These are phyloP conservation scores for Acrasis kona DNA, from an alignment of 78 protist genomes.

Conservation along the genomic window DNA sequence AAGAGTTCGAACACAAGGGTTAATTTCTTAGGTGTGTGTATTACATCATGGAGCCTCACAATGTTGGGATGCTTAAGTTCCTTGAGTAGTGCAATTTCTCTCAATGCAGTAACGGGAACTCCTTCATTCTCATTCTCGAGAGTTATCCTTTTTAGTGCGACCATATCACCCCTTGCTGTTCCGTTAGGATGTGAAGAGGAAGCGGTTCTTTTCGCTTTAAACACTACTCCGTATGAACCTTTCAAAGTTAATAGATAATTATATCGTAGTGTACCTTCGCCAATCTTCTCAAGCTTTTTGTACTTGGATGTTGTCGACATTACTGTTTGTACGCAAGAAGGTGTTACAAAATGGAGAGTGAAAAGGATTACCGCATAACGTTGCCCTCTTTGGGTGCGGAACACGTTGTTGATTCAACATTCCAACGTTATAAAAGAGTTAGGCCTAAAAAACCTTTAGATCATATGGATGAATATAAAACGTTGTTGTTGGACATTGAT, in stretches of 20 bases:
- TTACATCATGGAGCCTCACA: slow-evolving; percentile 88
- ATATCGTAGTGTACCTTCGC: slow-evolving; percentile 31
- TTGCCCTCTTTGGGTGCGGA: too few species aligned
- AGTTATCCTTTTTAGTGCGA: slow-evolving; percentile 96
- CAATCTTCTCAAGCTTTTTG: slow-evolving; percentile 75
- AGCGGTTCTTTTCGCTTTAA: slow-evolving; percentile 72
- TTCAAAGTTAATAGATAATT: slow-evolving; percentile 46
- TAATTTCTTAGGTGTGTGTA: slow-evolving; percentile 82
- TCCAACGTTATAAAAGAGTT: too few species aligned
- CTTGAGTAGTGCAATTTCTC: slow-evolving; percentile 93
- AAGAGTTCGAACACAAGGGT: slow-evolving; percentile 93
- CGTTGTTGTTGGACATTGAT: too few species aligned
- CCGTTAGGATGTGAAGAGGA: too few species aligned
- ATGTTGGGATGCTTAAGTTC: slow-evolving; percentile 93
- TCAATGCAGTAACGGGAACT: slow-evolving; percentile 93
- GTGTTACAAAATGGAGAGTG: too few species aligned
- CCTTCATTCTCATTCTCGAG: slow-evolving; percentile 98
- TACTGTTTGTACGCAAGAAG: too few species aligned
- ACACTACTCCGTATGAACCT: slow-evolving; percentile 99
- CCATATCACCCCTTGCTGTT: slow-evolving; percentile 54
- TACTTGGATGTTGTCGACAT: neutral
- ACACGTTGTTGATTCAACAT: too few species aligned
- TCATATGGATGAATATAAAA: too few species aligned
- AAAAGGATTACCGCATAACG: too few species aligned
- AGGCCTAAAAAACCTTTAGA: too few species aligned